These are phyloP conservation scores for Thielaviopsis musarum DNA, from an alignment of 2,329 filamentous ascomycete species.

Conservation along the genomic window DNA sequence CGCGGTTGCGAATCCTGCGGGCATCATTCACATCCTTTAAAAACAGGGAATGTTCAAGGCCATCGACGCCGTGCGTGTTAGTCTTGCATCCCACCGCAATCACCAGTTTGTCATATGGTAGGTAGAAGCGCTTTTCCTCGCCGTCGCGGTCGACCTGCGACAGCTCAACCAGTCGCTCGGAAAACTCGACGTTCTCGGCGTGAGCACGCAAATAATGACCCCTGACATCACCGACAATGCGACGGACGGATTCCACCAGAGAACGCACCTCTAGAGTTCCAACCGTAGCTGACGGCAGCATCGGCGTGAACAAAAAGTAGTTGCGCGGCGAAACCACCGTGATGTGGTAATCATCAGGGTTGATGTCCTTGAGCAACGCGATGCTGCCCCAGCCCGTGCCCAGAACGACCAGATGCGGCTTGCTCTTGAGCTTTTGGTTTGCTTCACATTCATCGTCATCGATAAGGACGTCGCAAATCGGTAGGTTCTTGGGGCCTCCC, in stretches of 20 bases:
- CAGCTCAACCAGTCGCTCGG: conserved; percentile 76
- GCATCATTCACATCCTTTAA: conserved; percentile 92
- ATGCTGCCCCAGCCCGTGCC: conserved; percentile 94
- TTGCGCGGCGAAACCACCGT: conserved; percentile 90
- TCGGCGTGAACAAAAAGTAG: conserved; percentile 95
- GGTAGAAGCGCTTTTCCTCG: conserved; percentile 67
- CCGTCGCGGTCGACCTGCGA: conserved; percentile 56
- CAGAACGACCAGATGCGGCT: conserved; percentile 81
- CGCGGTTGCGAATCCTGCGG: conserved; percentile 69
- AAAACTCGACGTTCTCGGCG: conserved; percentile 83
- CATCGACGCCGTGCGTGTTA: conserved; percentile 90
- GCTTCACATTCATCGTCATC: conserved; percentile 71
- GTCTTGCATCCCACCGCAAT: conserved; percentile 82
- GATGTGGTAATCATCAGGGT: conserved; percentile 85
- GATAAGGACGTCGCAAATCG: conserved; percentile 72
- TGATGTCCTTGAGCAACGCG: conserved; percentile 74
- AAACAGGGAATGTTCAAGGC: conserved; percentile 84
- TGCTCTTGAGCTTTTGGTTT: conserved; percentile 58
- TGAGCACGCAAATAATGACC: conserved; percentile 83
- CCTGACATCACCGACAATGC: conserved; percentile 58
- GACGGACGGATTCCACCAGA: conserved; percentile 79
- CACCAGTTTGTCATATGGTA: conserved; percentile 94
- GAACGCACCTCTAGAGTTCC: conserved; percentile 85
- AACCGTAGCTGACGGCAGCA: conserved; percentile 92
- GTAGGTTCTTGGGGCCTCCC: conserved; percentile 88